Evolutionary conservation across 768 basidiomycete species (phyloP).

Genomic region (Collybiopsis confluens): DNA sequence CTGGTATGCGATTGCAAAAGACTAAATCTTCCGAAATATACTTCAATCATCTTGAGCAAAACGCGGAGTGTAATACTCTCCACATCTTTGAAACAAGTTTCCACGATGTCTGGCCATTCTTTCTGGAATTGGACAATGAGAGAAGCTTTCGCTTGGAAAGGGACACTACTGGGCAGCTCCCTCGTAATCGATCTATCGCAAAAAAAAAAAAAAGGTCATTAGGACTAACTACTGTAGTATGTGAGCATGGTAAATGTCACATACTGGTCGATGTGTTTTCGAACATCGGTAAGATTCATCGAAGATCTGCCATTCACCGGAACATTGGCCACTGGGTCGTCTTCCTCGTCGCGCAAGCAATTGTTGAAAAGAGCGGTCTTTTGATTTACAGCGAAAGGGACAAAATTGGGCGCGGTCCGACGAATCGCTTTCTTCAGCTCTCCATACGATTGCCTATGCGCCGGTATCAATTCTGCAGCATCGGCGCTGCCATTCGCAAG

Average conservation of each 20-base stretch:
- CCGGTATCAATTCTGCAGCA: constrained; percentile 24
- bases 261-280: constrained; percentile 27
- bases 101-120: constrained; percentile 17
- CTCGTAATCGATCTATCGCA: constrained; percentile 11
- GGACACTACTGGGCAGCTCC: constrained; percentile 26
- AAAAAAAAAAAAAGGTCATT: too few species aligned
- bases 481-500: constrained; percentile 24
- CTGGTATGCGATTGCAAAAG: constrained; percentile 22
- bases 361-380: constrained; percentile 6
- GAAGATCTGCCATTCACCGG: constrained; percentile 11
- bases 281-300: constrained; percentile 28
- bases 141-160: constrained; percentile 21
- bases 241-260: constrained; percentile 5
- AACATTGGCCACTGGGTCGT: constrained; percentile 13
- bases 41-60: constrained; percentile 10
- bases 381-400: constrained; percentile 17
- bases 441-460: constrained; percentile 22
- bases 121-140: constrained; percentile 20
- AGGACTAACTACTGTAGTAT: background rate
- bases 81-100: constrained; percentile 8
- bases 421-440: constrained; percentile 27
- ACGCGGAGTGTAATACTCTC: constrained; percentile 16
- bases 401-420: constrained; percentile 31
- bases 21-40: constrained; percentile 33
- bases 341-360: constrained; percentile 15